These are phyloP conservation scores for Xylona heveae DNA, from an alignment of 495 filamentous ascomycete species.

Conservation along the genomic window DNA sequence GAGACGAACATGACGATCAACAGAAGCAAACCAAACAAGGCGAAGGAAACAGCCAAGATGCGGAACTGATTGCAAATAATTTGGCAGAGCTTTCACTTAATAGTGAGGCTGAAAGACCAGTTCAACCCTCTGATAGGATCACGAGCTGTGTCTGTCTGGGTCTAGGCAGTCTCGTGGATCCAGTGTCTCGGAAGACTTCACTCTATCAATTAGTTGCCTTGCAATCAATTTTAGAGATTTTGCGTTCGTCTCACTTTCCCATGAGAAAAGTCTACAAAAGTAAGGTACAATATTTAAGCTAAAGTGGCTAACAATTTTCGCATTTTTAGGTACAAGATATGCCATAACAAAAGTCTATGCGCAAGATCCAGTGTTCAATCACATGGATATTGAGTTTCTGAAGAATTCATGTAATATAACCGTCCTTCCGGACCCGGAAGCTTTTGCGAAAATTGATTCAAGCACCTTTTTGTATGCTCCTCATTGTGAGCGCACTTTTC, in stretches of 20 bases:
- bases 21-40: too few relatives aligned
- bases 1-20: too few relatives aligned
- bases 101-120: background rate
- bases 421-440: constrained; percentile 33
- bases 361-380: constrained; percentile 54
- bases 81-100: background rate
- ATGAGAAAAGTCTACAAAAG: constrained; percentile 8
- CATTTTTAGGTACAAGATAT: too few relatives aligned
- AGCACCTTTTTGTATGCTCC: constrained; percentile 33
- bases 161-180: constrained; percentile 28
- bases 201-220: constrained; percentile 43
- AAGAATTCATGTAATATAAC: constrained; percentile 24
- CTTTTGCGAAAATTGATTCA: constrained; percentile 27
- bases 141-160: constrained; percentile 26
- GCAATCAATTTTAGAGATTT: constrained; percentile 22
- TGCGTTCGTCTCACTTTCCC: constrained; percentile 13
- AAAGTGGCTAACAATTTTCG: constrained; percentile 3
- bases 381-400: constrained; percentile 36
- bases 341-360: constrained; percentile 22
- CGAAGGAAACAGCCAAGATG: too few relatives aligned
- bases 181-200: constrained; percentile 15
- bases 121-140: too few relatives aligned
- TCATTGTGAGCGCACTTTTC: constrained; percentile 7
- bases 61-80: constrained; percentile 1
- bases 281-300: background rate